Conservation (phyloP, 2,329 filamentous ascomycete genomes). For the Aspergillus fijiensis region DNA sequence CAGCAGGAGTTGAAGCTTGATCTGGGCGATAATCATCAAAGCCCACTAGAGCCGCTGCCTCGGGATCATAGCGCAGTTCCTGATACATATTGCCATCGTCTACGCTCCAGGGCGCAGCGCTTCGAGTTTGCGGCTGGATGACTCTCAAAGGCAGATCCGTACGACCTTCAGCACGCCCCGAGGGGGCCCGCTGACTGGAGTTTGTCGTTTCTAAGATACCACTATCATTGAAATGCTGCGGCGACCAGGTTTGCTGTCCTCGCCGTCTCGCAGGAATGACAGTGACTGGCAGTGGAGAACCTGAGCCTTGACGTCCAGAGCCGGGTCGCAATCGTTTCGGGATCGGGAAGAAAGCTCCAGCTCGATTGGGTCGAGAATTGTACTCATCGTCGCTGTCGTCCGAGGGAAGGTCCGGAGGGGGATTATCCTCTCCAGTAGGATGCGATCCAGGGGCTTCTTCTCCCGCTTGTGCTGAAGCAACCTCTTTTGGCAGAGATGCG, state of each 20-base stretch:
- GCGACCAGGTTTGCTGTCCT: constrained; percentile 56
- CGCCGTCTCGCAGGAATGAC: constrained; percentile 61
- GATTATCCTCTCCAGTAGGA: constrained; percentile 17
- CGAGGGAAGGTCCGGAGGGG: constrained; percentile 34
- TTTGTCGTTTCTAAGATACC: constrained; percentile 23
- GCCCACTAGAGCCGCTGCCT: constrained; percentile 38
- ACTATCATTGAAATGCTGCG: constrained; percentile 36
- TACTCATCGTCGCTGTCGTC: constrained; percentile 47
- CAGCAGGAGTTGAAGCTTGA: background rate
- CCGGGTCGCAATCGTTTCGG: constrained; percentile 46
- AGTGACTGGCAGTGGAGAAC: constrained; percentile 55
- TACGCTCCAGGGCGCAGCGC: constrained; percentile 56
- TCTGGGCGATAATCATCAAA: constrained; percentile 21
- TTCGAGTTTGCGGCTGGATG: constrained; percentile 58
- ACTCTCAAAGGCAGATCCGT: constrained; percentile 52
- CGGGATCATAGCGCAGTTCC: constrained; percentile 40
- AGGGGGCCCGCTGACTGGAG: constrained; percentile 13
- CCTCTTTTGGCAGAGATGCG: constrained; percentile 59
- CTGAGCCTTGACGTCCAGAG: constrained; percentile 36
- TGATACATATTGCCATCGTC: constrained; percentile 32
- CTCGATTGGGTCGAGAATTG: constrained; percentile 43
- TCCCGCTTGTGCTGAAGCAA: constrained; percentile 56
- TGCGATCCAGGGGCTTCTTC: constrained; percentile 32
- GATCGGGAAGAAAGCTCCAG: constrained; percentile 50
- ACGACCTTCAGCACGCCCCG: constrained; percentile 17